Conservation (phyloP, 2,329 filamentous ascomycete genomes). For the Purpureocillium takamizusanense region DNA sequence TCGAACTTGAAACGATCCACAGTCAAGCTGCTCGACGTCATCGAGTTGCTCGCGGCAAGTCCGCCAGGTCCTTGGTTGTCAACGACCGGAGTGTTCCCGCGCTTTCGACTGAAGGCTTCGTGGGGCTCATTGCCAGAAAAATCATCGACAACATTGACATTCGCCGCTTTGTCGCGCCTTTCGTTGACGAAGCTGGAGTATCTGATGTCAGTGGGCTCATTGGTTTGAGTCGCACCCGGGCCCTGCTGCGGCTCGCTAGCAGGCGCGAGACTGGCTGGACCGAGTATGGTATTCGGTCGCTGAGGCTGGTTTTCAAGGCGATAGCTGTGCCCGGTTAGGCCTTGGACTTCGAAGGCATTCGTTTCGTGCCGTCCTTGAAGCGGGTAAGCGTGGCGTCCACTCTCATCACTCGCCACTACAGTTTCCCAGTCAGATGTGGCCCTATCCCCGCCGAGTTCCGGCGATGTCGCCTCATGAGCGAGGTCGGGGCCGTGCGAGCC, state of each 20-base stretch:
- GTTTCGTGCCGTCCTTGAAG: too few relatives aligned
- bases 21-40: slow-evolving; percentile 23
- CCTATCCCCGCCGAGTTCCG: slow-evolving; percentile 9
- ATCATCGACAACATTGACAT: background rate
- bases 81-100: background rate
- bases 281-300: background rate
- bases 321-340: slow-evolving; percentile 6
- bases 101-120: background rate
- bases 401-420: slow-evolving; percentile 15
- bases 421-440: slow-evolving; percentile 21
- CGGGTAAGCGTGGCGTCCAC: slow-evolving; percentile 1
- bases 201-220: too few relatives aligned
- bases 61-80: background rate
- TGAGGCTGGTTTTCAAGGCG: background rate
- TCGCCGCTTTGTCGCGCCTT: background rate
- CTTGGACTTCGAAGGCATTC: background rate
- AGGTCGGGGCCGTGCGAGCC: background rate
- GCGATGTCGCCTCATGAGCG: background rate
- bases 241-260: too few relatives aligned
- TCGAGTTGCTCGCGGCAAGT: slow-evolving; percentile 11
- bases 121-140: background rate
- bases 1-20: slow-evolving; percentile 40
- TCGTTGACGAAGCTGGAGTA: background rate
- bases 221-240: too few relatives aligned
- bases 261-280: too few relatives aligned